Conservation (phyloP, 1,139 yeast genomes). For the Geotrichum histeridarum region DNA sequence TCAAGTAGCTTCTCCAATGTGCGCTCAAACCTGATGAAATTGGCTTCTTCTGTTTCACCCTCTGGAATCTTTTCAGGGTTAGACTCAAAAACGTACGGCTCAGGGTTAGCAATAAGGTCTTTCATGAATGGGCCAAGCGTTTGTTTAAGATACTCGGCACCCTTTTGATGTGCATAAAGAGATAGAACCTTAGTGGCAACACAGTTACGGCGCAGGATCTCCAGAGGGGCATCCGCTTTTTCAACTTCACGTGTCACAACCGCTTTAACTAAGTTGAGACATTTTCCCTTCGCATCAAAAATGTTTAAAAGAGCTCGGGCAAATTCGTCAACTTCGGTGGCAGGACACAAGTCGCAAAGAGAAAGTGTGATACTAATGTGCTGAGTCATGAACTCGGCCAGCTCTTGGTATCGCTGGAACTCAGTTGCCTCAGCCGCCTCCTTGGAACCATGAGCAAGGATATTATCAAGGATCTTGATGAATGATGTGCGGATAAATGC, state of each 20-base stretch:
- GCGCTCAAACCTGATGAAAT: slow-evolving; percentile 50
- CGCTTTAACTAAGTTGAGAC: slow-evolving; percentile 54
- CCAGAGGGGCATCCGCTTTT: slow-evolving; percentile 58
- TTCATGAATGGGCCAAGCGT: slow-evolving; percentile 54
- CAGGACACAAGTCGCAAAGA: slow-evolving; percentile 46
- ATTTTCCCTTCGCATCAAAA: slow-evolving; percentile 50
- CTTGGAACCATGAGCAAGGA: slow-evolving; percentile 44
- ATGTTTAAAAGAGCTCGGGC: slow-evolving; percentile 62
- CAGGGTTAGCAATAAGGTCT: slow-evolving; percentile 48
- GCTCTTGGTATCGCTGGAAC: slow-evolving; percentile 32
- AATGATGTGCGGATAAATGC: slow-evolving; percentile 63
- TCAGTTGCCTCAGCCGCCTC: slow-evolving; percentile 23
- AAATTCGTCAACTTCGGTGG: slow-evolving; percentile 66
- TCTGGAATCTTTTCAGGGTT: slow-evolving; percentile 39
- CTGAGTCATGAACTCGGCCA: slow-evolving; percentile 30
- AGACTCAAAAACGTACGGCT: slow-evolving; percentile 60
- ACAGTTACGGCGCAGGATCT: slow-evolving; percentile 73
- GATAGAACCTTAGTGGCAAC: slow-evolving; percentile 75
- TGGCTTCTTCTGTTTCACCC: slow-evolving; percentile 41
- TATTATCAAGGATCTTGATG: slow-evolving; percentile 69
- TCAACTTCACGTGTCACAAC: slow-evolving; percentile 60
- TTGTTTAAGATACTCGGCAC: slow-evolving; percentile 51
- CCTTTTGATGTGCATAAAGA: slow-evolving; percentile 62
- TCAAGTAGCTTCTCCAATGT: slow-evolving; percentile 55
- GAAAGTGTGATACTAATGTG: slow-evolving; percentile 25